Base-by-base conservation (phyloP, 441 rosid species). In the Bruguiera hainesii region DNA sequence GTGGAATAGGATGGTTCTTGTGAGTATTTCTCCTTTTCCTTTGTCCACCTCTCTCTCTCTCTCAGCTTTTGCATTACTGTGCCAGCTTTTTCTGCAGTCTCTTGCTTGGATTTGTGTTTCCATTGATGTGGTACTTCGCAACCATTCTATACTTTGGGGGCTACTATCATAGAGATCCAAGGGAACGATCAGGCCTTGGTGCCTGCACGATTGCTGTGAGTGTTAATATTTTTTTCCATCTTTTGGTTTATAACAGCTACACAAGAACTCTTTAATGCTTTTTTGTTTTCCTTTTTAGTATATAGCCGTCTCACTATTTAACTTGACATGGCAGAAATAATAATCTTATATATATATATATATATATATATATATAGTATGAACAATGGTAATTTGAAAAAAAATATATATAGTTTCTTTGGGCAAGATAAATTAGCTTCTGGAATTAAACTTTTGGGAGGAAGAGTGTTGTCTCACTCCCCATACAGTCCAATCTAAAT, bases 1-100 rank as follows among this genome's bases (percentile, higher is more conserved):
- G 88, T 75, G 96, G 97, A 80, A 82, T 91, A 39, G 96, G 98
- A 75, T 93, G 98, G 98, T 85, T 84, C 71, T 89, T 78, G 96
- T 94, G 78, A 80, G 96, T 82, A 65, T 56, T 49, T 20, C 46
- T 30, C 10, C 23, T 20, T 71, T 65, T 71, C 21, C 30, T 48
- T 52, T 20, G 31, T 56, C 58, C 23, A 18, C 0, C 19, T 6
- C 19, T 28, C 39, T 23, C 39, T 23, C 39, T 29, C 52, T 13
- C 61, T 4, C 61, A 20, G 52, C 60, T 61, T 25, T 48, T 50
- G 33, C 50, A 11, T 19, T 59, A 39, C 60, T 68, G 28, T 76
- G 11, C 64, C 51, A 51, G 37, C 67, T 66, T 72, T 50, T 28
- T 56, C 20, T 62, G 65, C 78, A 89, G 97, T 69, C 69, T 94